Evolutionary conservation across 768 basidiomycete genomes (phyloP).

Genomic region (Trametes villosa): DNA sequence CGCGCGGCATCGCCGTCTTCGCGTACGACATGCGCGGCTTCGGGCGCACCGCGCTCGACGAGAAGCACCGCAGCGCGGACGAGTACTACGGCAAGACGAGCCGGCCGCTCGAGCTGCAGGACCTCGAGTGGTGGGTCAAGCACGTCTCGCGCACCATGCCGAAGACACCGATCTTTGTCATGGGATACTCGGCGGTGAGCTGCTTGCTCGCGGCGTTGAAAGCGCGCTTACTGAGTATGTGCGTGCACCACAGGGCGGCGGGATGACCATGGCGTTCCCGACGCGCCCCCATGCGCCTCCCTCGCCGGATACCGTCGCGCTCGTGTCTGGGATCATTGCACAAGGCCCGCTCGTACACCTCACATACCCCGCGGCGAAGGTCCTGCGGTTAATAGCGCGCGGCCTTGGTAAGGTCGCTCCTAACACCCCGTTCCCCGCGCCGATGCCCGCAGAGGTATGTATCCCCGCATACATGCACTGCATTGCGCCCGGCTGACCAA

Average conservation of each 20-base stretch:
- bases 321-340: constrained; percentile 64
- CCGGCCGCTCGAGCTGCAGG: constrained; percentile 59
- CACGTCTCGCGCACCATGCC: constrained; percentile 48
- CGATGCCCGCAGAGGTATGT: constrained; percentile 50
- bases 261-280: constrained; percentile 59
- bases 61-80: constrained; percentile 51
- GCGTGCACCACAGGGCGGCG: constrained; percentile 56
- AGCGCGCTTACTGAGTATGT: neutral
- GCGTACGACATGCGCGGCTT: constrained; percentile 79
- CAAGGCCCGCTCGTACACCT: constrained; percentile 67
- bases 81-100: constrained; percentile 67
- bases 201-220: too few relatives aligned
- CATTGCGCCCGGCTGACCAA: neutral
- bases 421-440: constrained; percentile 52
- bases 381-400: constrained; percentile 53
- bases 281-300: constrained; percentile 42
- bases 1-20: constrained; percentile 62
- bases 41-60: constrained; percentile 69
- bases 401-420: constrained; percentile 53
- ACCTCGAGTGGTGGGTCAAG: constrained; percentile 68
- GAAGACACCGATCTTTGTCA: constrained; percentile 61
- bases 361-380: constrained; percentile 56
- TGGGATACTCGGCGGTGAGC: constrained; percentile 76
- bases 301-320: constrained; percentile 39
- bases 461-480: neutral